A percentile compares a stretch with the other conserved stretches of the same genome.
These are phyloP conservation scores for Phaeophleospora eucalypticola DNA, from an alignment of 2,329 filamentous ascomycete species.

Conservation along the genomic window DNA sequence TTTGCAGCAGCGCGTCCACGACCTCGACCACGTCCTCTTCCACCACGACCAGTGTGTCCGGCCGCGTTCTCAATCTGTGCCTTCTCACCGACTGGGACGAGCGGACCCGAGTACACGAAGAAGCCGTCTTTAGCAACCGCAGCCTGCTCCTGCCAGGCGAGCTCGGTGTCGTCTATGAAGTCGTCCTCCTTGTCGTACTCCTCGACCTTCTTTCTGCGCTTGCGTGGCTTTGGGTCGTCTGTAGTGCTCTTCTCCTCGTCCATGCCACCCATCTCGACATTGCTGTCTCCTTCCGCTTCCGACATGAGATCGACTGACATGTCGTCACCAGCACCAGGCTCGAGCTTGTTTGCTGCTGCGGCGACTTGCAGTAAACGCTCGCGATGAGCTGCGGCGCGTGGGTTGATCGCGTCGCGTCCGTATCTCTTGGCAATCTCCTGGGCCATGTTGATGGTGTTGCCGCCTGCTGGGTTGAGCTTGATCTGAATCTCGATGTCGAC, in stretches of 20 bases:
- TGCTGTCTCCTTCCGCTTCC: conserved; percentile 67
- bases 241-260: conserved; percentile 57
- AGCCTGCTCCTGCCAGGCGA: conserved; percentile 92
- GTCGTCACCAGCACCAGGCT: conserved; percentile 71
- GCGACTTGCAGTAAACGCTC: conserved; percentile 84
- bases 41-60: conserved; percentile 16
- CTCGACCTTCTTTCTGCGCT: conserved; percentile 67
- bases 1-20: conserved; percentile 50
- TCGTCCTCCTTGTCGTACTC: conserved; percentile 65
- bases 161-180: conserved; percentile 83
- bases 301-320: conserved; percentile 71
- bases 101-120: conserved; percentile 92
- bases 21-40: conserved; percentile 25
- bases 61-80: conserved; percentile 29
- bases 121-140: conserved; percentile 94
- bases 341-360: conserved; percentile 79
- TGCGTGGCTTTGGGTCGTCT: conserved; percentile 69
- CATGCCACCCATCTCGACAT: conserved; percentile 78
- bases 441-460: conserved; percentile 93
- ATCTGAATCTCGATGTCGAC: conserved; percentile 83
- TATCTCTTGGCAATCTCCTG: conserved; percentile 90
- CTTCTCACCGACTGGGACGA: conserved; percentile 79
- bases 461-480: conserved; percentile 72
- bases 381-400: conserved; percentile 80
- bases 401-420: conserved; percentile 90